Base-by-base conservation (phyloP, 2,329 filamentous ascomycete species). In the Dactylellina cionopaga region DNA sequence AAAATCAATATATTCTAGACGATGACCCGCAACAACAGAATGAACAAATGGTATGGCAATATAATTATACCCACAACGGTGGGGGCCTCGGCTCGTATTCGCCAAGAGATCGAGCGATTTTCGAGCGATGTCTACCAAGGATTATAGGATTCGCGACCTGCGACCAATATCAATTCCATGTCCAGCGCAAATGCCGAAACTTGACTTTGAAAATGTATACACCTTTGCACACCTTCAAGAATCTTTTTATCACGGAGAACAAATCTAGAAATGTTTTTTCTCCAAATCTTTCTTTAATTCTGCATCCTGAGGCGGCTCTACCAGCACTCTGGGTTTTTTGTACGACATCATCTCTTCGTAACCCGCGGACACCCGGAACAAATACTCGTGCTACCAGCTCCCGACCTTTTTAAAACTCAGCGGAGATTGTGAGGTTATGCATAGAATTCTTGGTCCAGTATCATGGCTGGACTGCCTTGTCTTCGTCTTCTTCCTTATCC, bases 381-480 rank as follows among this genome's bases (percentile, higher is more conserved):
- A 25, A 24, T 41, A 47, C 39, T 35, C n/a, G n/a, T n/a, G n/a
- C n/a, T n/a, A n/a, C n/a, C n/a, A n/a, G 17, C 13, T 13, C 15
- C 15, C 15, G 24, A 29, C n/a, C n/a, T n/a, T n/a, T n/a, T 37
- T 9, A 6, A 33, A 43, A 52, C n/a, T 52, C 27, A 15, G 35
- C 46, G 10, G 37, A 17, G 10, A 43, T 24, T 27, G 41, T 37
- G 35, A 43, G 19, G n/a, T 49, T 64, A 75, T 59, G 75, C 81
- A 70, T 74, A 92, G 93, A 90, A 89, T 92, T 70, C 83, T 95
- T 41, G 86, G 86, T 33, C 88, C 89, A 65, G 86, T 95, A 44
- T 91, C 89, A 5, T 89, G 90, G 80, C 79, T 92, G 25, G 92
- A 95, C 81, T 92, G 90, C 81, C 65, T 89, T 27, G 86, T 88